Evolutionary conservation across 345 rosid species (phyloP).

Genomic region (Punica granatum): DNA sequence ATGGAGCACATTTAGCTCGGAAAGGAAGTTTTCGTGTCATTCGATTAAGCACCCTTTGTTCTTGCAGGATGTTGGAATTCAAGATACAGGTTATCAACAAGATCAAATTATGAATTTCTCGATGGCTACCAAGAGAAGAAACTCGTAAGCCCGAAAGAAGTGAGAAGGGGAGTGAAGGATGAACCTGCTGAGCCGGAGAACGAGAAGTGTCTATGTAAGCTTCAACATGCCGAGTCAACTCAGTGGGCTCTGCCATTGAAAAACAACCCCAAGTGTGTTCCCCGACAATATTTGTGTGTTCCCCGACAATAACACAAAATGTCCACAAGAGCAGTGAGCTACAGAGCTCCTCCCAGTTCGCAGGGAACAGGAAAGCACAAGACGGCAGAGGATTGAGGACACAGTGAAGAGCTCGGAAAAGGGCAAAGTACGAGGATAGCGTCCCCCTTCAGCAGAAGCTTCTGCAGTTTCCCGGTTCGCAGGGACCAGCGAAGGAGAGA

Average conservation of each 20-base stretch:
- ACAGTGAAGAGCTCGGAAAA: no score
- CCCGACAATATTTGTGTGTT: no score
- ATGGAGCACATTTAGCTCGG: background rate
- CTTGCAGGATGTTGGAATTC: background rate
- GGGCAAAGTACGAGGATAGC: no score
- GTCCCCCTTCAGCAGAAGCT: no score
- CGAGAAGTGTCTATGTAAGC: slow-evolving; percentile 52
- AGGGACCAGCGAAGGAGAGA: no score
- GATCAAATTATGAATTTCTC: background rate
- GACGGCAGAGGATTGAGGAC: no score
- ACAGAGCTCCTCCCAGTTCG: no score
- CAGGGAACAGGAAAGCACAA: no score
- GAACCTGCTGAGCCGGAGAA: slow-evolving; percentile 54
- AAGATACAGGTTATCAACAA: background rate
- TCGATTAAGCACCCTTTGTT: background rate
- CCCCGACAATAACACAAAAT: no score
- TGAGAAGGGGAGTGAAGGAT: background rate
- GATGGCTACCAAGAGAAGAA: background rate
- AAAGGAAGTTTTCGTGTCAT: background rate
- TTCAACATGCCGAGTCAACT: slow-evolving; percentile 52
- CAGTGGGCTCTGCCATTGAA: slow-evolving; percentile 41
- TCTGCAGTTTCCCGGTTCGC: no score
- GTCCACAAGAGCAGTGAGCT: no score
- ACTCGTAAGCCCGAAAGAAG: background rate
- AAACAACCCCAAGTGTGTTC: no score